Evolutionary conservation across 495 filamentous ascomycete species (phyloP).

Genomic region (Aspergillus indologenus): DNA sequence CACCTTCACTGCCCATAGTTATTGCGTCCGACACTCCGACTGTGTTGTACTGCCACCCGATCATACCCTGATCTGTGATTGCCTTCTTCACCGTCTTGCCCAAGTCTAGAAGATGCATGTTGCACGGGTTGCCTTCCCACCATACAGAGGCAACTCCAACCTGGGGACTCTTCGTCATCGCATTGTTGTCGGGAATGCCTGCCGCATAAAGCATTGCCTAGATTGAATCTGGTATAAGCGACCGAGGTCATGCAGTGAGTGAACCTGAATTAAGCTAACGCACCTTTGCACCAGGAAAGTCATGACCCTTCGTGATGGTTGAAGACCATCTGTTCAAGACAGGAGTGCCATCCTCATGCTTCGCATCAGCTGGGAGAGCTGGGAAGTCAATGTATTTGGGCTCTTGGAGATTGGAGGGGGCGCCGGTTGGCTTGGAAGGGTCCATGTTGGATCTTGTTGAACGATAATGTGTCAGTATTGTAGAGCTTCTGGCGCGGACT

Average conservation of each 20-base stretch:
- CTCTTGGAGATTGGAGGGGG: conserved; percentile 30
- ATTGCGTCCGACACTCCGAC: conserved; percentile 93
- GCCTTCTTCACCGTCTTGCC: conserved; percentile 87
- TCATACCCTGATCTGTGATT: conserved; percentile 77
- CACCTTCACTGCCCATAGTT: conserved; percentile 94
- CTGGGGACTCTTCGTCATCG: conserved; percentile 89
- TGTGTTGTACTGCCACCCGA: conserved; percentile 93
- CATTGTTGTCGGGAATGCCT: conserved; percentile 75
- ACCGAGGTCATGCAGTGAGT: background rate
- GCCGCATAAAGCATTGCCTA: conserved; percentile 96
- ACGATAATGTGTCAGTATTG: background rate
- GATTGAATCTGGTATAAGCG: background rate
- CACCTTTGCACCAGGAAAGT: conserved; percentile 91
- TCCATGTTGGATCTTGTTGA: conserved; percentile 22
- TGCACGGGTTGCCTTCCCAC: conserved; percentile 98
- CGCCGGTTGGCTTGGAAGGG: conserved; percentile 18
- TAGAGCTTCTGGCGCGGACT: background rate
- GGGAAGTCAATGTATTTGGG: conserved; percentile 63
- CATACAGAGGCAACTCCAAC: conserved; percentile 88
- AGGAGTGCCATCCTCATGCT: conserved; percentile 56
- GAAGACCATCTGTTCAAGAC: conserved; percentile 70
- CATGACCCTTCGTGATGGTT: conserved; percentile 75
- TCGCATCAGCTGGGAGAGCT: conserved; percentile 53
- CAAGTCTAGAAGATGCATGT: conserved; percentile 73
- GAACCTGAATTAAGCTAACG: conserved; percentile 8